phyloP scores from a whole-genome alignment of 345 rosid species.

The Eucalyptus dawsonii region DNA sequence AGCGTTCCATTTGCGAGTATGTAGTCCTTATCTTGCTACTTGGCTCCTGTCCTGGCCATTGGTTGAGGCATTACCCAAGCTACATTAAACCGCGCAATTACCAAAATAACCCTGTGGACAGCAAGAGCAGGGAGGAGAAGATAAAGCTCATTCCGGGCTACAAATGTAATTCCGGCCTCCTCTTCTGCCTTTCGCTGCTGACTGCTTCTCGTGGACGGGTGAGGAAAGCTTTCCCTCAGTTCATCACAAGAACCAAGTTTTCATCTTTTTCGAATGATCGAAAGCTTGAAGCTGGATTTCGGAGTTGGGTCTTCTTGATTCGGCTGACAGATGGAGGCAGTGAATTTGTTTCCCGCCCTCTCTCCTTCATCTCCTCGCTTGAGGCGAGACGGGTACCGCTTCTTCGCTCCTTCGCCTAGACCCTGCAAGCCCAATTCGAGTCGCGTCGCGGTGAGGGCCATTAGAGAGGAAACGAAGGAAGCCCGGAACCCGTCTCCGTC shows the following conservation, averaged over 20 bases:
- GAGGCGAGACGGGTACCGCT: conserved; percentile 4
- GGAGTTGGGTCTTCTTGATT: not conserved
- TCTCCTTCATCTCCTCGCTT: conserved; percentile 4
- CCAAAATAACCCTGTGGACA: not conserved
- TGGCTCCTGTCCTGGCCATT: not conserved
- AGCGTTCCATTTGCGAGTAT: not conserved
- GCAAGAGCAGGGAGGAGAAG: not conserved
- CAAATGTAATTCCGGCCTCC: not conserved
- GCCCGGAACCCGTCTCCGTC: conserved; percentile 18
- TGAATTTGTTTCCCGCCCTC: not conserved
- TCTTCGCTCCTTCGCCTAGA: not conserved
- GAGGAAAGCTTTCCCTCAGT: not conserved
- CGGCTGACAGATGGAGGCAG: not conserved
- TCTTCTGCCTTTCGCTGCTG: not conserved
- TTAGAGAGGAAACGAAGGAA: conserved; percentile 43
- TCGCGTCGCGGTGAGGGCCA: conserved; percentile 40
- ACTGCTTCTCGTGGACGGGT: not conserved
- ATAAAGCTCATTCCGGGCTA: not conserved
- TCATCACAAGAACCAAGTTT: not conserved
- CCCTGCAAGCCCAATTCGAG: conserved; percentile 7
- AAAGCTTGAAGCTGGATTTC: not conserved
- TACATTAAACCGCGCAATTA: not conserved
- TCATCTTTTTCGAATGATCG: not conserved
- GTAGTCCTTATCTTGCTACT: not conserved
- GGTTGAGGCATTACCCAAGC: not conserved